Base-by-base conservation (phyloP, 495 filamentous ascomycete genomes). In the Penicillium pancosmium region DNA sequence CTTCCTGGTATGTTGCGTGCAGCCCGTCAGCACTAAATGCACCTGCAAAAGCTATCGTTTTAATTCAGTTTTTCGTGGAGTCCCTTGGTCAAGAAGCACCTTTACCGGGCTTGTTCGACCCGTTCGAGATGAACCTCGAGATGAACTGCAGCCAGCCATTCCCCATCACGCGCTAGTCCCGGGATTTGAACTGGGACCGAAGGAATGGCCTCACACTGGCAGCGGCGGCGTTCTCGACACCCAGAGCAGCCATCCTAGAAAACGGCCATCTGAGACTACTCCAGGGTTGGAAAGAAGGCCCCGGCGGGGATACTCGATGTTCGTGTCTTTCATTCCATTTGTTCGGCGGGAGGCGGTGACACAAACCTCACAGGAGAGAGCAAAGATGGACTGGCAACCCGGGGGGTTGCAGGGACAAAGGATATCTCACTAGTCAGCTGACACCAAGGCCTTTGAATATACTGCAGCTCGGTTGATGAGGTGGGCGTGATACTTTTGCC, bases 141-240 rank as follows among this genome's bases (percentile, higher is more conserved):
- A 21, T 21, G 49, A 48, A 25, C 62, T 70, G 67, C 62, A 70
- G 65, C 65, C 57, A 62, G 47, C 57, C 62, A 57, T 40, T 57
- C 44, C 53, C 50, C 50, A 70, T 70, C 67, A 70, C 65, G 48
- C 62, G 60, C 65, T 65, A 65, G 44, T 15, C 57, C 55, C 60
- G 35, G 57, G 35, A 66, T 68, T 70, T 59, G 23, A 59, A 63
- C 12, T n/a, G 21, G 41, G 62, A 47, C 67, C 59, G 60, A 54
- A 27, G 18, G 61, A 49, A 56, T 49, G 59, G 51, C 23, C 53
- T 64, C 34, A 43, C 48, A 63, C 58, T 58, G 34, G 60, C 56
- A 59, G 56, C 33, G 52, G 46, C 23, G 11, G 41, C 52, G 54
- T 54, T 31, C 13, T 52, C 50, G 52, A 55, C 31, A 23, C 43